These are phyloP conservation scores for Cyanidioschyzon merolae DNA, from an alignment of 23 red algal genomes.

Conservation along the genomic window DNA sequence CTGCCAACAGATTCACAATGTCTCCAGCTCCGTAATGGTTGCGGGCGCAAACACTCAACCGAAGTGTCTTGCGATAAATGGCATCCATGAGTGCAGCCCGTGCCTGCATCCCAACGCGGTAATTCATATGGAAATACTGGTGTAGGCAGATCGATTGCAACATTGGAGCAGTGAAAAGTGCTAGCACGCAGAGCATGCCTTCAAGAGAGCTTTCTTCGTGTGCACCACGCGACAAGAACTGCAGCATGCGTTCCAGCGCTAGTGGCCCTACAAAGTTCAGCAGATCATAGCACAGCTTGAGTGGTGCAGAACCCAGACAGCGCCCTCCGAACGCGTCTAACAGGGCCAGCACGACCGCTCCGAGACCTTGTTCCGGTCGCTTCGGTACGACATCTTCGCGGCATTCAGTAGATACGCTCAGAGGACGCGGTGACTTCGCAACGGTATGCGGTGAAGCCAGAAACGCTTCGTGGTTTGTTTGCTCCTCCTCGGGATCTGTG, in stretches of 20 bases:
- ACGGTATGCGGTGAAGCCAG: background rate
- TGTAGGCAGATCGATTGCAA: conserved; percentile 3
- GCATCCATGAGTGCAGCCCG: conserved; percentile 18
- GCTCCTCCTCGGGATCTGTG: background rate
- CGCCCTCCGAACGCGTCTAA: background rate
- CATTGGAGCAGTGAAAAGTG: background rate
- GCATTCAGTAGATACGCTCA: background rate
- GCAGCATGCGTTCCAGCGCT: background rate
- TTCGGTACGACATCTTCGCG: background rate
- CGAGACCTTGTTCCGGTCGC: background rate
- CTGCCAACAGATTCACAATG: conserved; percentile 31
- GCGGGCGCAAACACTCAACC: conserved; percentile 12
- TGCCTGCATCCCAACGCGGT: conserved; percentile 12
- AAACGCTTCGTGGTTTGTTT: background rate
- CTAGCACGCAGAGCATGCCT: background rate
- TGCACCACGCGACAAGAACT: background rate
- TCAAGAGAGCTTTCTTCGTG: background rate
- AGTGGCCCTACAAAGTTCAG: conserved; percentile 12
- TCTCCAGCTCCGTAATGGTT: conserved; percentile 23
- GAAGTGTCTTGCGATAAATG: conserved; percentile 28
- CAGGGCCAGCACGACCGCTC: background rate
- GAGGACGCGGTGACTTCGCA: background rate
- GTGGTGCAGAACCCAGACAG: background rate
- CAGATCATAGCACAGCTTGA: conserved; percentile 6
- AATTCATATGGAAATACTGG: conserved; percentile 12